Evolutionary conservation across 371 early-diverging fungal species (phyloP).

Genomic region (Mucor circinelloides): DNA sequence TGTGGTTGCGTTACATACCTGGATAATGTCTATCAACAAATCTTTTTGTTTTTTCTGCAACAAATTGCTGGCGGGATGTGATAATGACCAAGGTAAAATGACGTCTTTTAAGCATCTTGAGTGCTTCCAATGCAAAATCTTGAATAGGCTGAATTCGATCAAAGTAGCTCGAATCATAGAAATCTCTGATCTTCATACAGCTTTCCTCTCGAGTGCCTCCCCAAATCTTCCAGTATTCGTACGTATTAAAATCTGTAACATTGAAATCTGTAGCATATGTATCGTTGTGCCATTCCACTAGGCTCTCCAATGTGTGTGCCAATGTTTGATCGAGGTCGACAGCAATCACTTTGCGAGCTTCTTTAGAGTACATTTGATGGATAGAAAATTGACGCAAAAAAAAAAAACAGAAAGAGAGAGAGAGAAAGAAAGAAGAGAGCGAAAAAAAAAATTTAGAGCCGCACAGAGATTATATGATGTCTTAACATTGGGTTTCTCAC

Average conservation of each 20-base stretch:
- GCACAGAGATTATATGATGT: background rate
- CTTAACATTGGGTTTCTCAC: background rate
- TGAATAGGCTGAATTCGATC: slow-evolving; percentile 46
- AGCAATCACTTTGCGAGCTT: slow-evolving; percentile 50
- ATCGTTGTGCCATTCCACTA: slow-evolving; percentile 53
- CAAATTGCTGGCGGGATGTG: slow-evolving; percentile 56
- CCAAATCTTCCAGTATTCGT: slow-evolving; percentile 53
- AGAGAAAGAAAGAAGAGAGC: background rate
- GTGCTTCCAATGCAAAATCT: slow-evolving; percentile 55
- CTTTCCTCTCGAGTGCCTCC: slow-evolving; percentile 52
- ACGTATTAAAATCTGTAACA: slow-evolving; percentile 45
- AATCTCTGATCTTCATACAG: slow-evolving; percentile 47
- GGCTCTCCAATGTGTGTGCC: slow-evolving; percentile 41
- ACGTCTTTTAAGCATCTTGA: slow-evolving; percentile 54
- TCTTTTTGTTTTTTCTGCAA: slow-evolving; percentile 53
- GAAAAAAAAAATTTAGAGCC: background rate
- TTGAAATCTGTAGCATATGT: slow-evolving; percentile 38
- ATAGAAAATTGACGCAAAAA: background rate
- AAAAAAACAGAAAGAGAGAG: slow-evolving; percentile 2
- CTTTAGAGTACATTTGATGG: slow-evolving; percentile 4
- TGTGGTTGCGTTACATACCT: slow-evolving; percentile 20
- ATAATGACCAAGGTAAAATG: slow-evolving; percentile 52
- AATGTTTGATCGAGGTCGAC: slow-evolving; percentile 58
- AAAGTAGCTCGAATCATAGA: slow-evolving; percentile 53
- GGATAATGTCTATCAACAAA: slow-evolving; percentile 56